Evolutionary conservation across 176 grass and related monocot species (phyloP).

Genomic region (Phragmites australis): DNA sequence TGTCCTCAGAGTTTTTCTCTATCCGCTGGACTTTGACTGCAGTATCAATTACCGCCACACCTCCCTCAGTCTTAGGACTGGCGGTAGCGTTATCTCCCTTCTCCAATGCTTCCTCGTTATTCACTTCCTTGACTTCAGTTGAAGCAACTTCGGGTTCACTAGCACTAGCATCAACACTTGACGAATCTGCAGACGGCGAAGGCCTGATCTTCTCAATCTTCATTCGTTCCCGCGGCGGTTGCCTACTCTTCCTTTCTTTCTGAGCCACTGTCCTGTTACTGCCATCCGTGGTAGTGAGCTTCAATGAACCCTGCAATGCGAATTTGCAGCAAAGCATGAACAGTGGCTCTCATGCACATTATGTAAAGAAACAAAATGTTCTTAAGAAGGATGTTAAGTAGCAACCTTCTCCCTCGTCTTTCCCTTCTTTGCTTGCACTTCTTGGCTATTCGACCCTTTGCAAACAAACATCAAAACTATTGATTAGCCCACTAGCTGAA

Average conservation of each 20-base stretch:
- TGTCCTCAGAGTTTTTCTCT: slow-evolving; percentile 41
- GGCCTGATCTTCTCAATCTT: slow-evolving; percentile 62
- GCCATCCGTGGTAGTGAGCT: slow-evolving; percentile 52
- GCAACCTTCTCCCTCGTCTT: slow-evolving; percentile 77
- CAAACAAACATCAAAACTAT: slow-evolving; percentile 34
- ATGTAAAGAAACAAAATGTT: slow-evolving; percentile 17
- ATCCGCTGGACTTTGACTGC: slow-evolving; percentile 35
- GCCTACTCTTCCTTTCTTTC: slow-evolving; percentile 59
- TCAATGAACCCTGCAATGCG: slow-evolving; percentile 53
- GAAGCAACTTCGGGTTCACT: slow-evolving; percentile 42
- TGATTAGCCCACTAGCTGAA: neutral
- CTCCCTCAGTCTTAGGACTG: slow-evolving; percentile 41
- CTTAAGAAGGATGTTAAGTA: slow-evolving; percentile 24
- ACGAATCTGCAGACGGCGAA: slow-evolving; percentile 34
- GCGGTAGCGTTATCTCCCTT: slow-evolving; percentile 34
- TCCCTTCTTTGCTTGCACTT: slow-evolving; percentile 61
- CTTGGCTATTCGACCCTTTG: slow-evolving; percentile 60
- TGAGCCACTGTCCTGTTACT: slow-evolving; percentile 37
- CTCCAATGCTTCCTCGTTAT: slow-evolving; percentile 31
- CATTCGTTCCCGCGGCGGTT: slow-evolving; percentile 42
- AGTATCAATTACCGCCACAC: slow-evolving; percentile 36
- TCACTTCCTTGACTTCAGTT: slow-evolving; percentile 39
- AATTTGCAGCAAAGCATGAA: slow-evolving; percentile 30
- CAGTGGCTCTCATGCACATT: neutral
- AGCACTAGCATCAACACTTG: slow-evolving; percentile 50